These are phyloP conservation scores for Metroxylon sagu DNA, from an alignment of 176 grass and related monocot genomes.

Conservation along the genomic window DNA sequence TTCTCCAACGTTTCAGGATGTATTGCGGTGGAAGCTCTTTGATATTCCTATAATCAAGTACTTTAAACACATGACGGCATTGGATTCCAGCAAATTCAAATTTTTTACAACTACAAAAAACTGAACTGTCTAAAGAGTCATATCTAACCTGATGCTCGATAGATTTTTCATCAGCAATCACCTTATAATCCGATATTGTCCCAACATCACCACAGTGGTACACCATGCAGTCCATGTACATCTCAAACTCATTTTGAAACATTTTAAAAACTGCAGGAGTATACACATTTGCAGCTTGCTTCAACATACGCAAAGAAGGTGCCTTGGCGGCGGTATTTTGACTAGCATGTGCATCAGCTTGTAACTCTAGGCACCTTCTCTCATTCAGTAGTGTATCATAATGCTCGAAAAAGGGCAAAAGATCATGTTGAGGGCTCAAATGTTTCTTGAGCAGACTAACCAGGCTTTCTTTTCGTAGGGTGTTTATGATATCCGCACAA, in stretches of 20 bases:
- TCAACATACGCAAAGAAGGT: conserved; percentile 9
- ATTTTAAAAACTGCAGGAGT: conserved; percentile 12
- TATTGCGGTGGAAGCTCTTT: conserved; percentile 14
- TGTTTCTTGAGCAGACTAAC: conserved; percentile 3
- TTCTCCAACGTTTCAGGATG: conserved; percentile 17
- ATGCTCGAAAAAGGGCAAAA: neutral
- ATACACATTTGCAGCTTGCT: conserved; percentile 17
- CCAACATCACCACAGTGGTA: conserved; percentile 1
- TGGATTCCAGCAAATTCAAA: conserved; percentile 21
- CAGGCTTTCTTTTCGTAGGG: conserved; percentile 5
- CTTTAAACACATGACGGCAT: conserved; percentile 17
- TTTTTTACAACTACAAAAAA: conserved; percentile 12
- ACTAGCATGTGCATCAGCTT: neutral
- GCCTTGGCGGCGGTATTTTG: neutral
- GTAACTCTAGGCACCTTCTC: conserved; percentile 1
- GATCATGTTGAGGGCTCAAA: conserved; percentile 6
- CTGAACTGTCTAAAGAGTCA: conserved; percentile 10
- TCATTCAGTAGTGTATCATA: conserved; percentile 7
- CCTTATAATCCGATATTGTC: conserved; percentile 15
- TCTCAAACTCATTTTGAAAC: conserved; percentile 19
- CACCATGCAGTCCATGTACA: conserved; percentile 15
- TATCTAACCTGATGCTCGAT: conserved; percentile 8
- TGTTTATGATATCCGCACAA: conserved; percentile 4
- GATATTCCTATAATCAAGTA: conserved; percentile 9
- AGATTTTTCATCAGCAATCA: conserved; percentile 12